phyloP scores from a whole-genome alignment of 2,329 filamentous ascomycete species.

The Tricladium varicosporioides region DNA sequence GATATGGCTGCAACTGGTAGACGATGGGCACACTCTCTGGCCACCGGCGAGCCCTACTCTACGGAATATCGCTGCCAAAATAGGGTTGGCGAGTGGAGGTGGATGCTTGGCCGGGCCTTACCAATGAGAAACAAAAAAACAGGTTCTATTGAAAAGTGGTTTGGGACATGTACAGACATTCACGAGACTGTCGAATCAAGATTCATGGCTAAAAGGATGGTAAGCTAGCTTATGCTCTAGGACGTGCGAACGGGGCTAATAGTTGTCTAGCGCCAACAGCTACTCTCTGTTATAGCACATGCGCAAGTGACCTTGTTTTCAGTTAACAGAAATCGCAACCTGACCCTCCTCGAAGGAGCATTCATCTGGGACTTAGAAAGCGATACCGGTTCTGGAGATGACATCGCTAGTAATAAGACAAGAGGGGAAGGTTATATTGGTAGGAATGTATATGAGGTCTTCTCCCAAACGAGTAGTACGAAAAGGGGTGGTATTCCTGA shows the following conservation, averaged over 20 bases:
- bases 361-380: constrained; percentile 49
- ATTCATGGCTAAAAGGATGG: constrained; percentile 61
- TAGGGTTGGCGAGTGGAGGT: constrained; percentile 69
- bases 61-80: constrained; percentile 70
- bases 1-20: constrained; percentile 56
- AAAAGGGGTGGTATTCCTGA: constrained; percentile 33
- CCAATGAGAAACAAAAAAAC: constrained; percentile 65
- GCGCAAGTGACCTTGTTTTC: constrained; percentile 75
- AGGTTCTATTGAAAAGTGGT: constrained; percentile 74
- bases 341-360: constrained; percentile 70
- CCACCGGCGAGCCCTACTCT: constrained; percentile 66
- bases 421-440: constrained; percentile 46
- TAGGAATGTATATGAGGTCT: constrained; percentile 62
- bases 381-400: constrained; percentile 36
- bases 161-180: constrained; percentile 77
- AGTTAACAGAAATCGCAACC: constrained; percentile 57
- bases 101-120: constrained; percentile 73
- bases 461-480: constrained; percentile 39
- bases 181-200: constrained; percentile 71
- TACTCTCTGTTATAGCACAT: constrained; percentile 71
- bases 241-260: not conserved
- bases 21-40: constrained; percentile 61
- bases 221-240: constrained; percentile 8
- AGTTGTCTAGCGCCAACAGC: constrained; percentile 51
- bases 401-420: constrained; percentile 22